Evolutionary conservation across 176 grass and related monocot genomes (phyloP), one percentile per base, ranked within the genome.

Genomic region (Ensete glaucum): DNA sequence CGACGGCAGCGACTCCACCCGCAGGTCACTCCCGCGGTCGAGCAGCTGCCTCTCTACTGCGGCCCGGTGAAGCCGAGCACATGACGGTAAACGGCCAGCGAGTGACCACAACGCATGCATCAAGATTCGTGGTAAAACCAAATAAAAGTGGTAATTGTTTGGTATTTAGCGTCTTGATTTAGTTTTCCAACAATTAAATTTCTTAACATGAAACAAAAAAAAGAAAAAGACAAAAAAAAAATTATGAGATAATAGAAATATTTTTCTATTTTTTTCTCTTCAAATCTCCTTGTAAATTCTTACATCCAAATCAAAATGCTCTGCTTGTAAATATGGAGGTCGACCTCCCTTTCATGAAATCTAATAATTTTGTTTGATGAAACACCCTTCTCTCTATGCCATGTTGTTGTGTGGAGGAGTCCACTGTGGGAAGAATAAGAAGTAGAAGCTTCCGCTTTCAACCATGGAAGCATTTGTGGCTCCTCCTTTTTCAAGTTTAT

Each of bases 61-160:
- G 50, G 70, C 70, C 51, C 70, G 70, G 9, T 72, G 70, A 72
- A 52, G 19, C 50, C 49, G 34, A 43, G 24, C 43, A 67, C 25
- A 14, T 11, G n/a, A 67, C 34, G 64, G 64, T 43, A 67, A 43
- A 15, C 26, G 25, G 2, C 17, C 0, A 27, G 6, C 26, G 64
- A 67, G 11, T 34, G 25, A 29, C 64, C 25, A 9, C 24, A 67
- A 67, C 64, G 13, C 64, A 67, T 29, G 64, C 25, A 11, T 67
- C 25, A 67, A 9, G 5, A 26, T 17, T 67, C 26, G 3, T 43
- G 15, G 25, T 34, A 66, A 4, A 66, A 66, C 24, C 26, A 67
- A 29, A 67, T 43, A 67, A 67, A 14, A 25, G 9, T 64, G 2
- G n/a, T 11, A 17, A 64, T 64, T 25, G 62, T 64, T 64, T 24